Evolutionary conservation across 2,329 filamentous ascomycete species (phyloP).

Genomic region (Macroventuria anomochaeta): DNA sequence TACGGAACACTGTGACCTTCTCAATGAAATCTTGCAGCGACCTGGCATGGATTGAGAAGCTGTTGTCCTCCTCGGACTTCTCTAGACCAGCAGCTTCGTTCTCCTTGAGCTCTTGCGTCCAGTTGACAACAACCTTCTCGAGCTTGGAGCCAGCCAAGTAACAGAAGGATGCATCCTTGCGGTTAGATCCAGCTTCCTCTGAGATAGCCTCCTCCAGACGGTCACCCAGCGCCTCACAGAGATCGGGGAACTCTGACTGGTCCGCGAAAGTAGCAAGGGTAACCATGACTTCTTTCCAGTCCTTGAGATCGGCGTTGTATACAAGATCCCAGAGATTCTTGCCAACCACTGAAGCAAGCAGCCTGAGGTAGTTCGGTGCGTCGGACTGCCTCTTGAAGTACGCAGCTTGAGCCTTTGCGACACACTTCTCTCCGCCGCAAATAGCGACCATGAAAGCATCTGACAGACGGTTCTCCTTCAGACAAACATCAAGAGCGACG

Average conservation of each 20-base stretch:
- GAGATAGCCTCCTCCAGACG: conserved; percentile 75
- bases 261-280: conserved; percentile 95
- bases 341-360: conserved; percentile 88
- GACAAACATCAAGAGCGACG: conserved; percentile 84
- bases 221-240: conserved; percentile 94
- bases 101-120: conserved; percentile 88
- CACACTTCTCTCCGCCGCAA: conserved; percentile 89
- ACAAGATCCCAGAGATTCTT: conserved; percentile 99
- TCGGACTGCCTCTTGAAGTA: conserved; percentile 85
- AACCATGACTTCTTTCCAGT: conserved; percentile 98
- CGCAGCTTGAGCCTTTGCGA: conserved; percentile 90
- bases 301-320: conserved; percentile 88
- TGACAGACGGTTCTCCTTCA: conserved; percentile 87
- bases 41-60: conserved; percentile 89
- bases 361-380: conserved; percentile 87
- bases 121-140: conserved; percentile 95
- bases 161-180: conserved; percentile 95
- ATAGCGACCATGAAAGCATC: conserved; percentile 99
- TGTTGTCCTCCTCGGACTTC: conserved; percentile 73
- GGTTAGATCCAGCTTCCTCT: conserved; percentile 57
- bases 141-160: conserved; percentile 95
- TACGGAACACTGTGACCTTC: conserved; percentile 95
- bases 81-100: conserved; percentile 77
- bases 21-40: conserved; percentile 93
- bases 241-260: conserved; percentile 86